Conservation (phyloP, 768 basidiomycete genomes). For the Hypholoma sublateritium region DNA sequence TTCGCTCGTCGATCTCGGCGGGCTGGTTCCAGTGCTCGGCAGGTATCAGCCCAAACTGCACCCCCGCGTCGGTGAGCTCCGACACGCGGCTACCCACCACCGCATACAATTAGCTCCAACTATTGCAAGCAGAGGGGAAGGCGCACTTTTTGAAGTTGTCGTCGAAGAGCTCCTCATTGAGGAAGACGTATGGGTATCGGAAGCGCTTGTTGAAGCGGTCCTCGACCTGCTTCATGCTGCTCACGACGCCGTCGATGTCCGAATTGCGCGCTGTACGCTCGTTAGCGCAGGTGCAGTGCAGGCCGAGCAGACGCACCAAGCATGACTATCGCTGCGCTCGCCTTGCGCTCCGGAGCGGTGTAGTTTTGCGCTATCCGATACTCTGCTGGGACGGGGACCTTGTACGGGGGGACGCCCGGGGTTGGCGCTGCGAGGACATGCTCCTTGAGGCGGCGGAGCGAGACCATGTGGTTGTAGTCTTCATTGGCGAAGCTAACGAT, state of each 20-base stretch:
- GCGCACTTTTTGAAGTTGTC: slow-evolving; percentile 69
- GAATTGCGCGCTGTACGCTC: neutral
- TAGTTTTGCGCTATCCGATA: neutral
- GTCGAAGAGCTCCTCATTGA: slow-evolving; percentile 83
- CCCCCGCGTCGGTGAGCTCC: slow-evolving; percentile 25
- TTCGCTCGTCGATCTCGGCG: slow-evolving; percentile 71
- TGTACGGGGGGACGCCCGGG: neutral
- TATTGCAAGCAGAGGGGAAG: neutral
- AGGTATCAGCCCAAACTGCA: slow-evolving; percentile 67
- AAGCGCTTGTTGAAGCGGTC: slow-evolving; percentile 78
- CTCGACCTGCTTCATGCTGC: slow-evolving; percentile 50
- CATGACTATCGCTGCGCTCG: neutral
- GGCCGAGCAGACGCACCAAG: slow-evolving; percentile 1
- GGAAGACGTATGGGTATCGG: slow-evolving; percentile 84
- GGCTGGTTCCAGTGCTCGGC: slow-evolving; percentile 77
- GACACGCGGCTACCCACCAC: slow-evolving; percentile 17
- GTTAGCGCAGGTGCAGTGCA: neutral
- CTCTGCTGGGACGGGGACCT: neutral
- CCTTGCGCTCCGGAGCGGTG: neutral
- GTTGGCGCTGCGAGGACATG: neutral
- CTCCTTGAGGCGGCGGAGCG: slow-evolving; percentile 4
- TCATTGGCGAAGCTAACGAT: slow-evolving; percentile 2
- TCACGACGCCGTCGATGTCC: slow-evolving; percentile 3
- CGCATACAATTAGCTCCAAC: neutral
- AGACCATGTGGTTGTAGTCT: neutral